Percentiles rank a stretch among this genome's conserved stretches.
Evolutionary conservation across 441 rosid genomes (phyloP).

Genomic region (Omphalea diandra): DNA sequence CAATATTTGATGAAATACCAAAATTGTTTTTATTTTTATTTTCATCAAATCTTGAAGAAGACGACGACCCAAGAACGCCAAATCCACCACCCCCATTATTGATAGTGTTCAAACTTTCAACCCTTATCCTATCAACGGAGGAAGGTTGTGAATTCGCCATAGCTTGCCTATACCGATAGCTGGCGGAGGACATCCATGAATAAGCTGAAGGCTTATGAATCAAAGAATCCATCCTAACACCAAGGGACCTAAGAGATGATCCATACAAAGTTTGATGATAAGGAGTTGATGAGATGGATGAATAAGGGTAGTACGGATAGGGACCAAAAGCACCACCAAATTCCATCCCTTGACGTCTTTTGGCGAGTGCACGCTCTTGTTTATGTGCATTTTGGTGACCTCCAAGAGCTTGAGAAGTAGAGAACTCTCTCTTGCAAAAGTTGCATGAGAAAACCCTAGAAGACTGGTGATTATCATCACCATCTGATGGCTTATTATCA

Average conservation of each 20-base stretch:
- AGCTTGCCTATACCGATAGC: constrained; percentile 6
- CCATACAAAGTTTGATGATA: constrained; percentile 17
- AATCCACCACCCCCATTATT: constrained; percentile 12
- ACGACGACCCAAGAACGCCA: not conserved
- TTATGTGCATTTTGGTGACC: constrained; percentile 84
- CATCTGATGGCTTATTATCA: constrained; percentile 15
- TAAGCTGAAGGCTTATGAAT: constrained; percentile 30
- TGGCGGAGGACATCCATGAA: constrained; percentile 22
- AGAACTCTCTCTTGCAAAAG: constrained; percentile 52
- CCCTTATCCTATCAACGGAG: constrained; percentile 9
- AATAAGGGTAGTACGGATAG: constrained; percentile 25
- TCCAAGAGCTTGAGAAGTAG: constrained; percentile 73
- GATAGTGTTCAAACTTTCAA: constrained; percentile 8
- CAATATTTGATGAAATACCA: constrained; percentile 1
- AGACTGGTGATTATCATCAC: no score
- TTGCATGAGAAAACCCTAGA: constrained; percentile 45
- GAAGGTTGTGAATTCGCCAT: constrained; percentile 12
- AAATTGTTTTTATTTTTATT: not conserved
- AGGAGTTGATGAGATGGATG: constrained; percentile 18
- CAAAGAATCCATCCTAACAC: constrained; percentile 33
- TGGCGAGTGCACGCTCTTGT: constrained; percentile 53
- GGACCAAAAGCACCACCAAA: constrained; percentile 7
- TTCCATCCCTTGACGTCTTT: constrained; percentile 34
- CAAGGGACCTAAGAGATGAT: no score
- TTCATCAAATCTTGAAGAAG: constrained; percentile 6